Evolutionary conservation across 1,139 yeast species (phyloP).

Genomic region (Meyerozyma smithsonii): DNA sequence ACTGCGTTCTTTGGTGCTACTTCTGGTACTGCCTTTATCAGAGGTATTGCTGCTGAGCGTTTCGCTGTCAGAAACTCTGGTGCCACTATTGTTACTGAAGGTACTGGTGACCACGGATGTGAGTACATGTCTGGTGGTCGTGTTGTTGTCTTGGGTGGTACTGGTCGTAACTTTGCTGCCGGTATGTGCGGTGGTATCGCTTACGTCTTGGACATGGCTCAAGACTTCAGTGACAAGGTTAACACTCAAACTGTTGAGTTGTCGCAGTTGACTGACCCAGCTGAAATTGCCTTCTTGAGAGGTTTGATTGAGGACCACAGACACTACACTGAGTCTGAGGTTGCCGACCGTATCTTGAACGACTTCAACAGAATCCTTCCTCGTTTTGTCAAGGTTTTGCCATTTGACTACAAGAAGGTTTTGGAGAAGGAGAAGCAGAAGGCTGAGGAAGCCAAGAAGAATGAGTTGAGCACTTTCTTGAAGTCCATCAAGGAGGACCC

Average conservation of each 20-base stretch:
- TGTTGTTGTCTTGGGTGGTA: slow-evolving; percentile 83
- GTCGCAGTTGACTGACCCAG: slow-evolving; percentile 71
- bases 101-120: slow-evolving; percentile 98
- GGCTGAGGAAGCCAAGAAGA: slow-evolving; percentile 63
- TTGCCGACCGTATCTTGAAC: slow-evolving; percentile 76
- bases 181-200: slow-evolving; percentile 99
- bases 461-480: slow-evolving; percentile 53
- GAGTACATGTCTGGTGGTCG: slow-evolving; percentile 99
- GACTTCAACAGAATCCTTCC: slow-evolving; percentile 88
- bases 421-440: slow-evolving; percentile 72
- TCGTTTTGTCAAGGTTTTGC: slow-evolving; percentile 89
- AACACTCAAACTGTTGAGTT: slow-evolving; percentile 82
- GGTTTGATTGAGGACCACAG: slow-evolving; percentile 93
- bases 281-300: slow-evolving; percentile 90
- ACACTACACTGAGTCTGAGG: slow-evolving; percentile 88
- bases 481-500: slow-evolving; percentile 74
- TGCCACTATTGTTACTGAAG: slow-evolving; percentile 94
- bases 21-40: slow-evolving; percentile 85
- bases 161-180: slow-evolving; percentile 96
- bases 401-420: slow-evolving; percentile 86
- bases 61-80: slow-evolving; percentile 98
- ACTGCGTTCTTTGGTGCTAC: slow-evolving; percentile 98
- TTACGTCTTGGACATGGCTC: slow-evolving; percentile 92
- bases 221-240: slow-evolving; percentile 78
- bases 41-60: slow-evolving; percentile 98